Evolutionary conservation across 495 filamentous ascomycete genomes (phyloP).

Genomic region (Hypoxylon fragiforme): DNA sequence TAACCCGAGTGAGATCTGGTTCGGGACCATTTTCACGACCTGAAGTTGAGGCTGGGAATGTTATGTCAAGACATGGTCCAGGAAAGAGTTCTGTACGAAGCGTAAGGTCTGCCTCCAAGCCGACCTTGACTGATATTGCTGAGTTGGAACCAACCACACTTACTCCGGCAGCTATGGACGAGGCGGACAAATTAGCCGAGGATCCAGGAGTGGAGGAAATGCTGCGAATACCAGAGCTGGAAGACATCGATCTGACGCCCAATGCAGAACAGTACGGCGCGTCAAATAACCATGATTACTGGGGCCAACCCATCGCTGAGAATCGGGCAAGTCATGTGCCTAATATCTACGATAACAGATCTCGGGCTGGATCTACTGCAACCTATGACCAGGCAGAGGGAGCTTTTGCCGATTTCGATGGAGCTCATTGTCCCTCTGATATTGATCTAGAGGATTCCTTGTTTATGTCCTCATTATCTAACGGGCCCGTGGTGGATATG

Average conservation of each 20-base stretch:
- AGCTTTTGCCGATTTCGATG: conserved; percentile 91
- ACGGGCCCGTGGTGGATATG: conserved; percentile 17
- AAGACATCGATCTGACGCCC: conserved; percentile 30
- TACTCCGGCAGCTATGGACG: conserved; percentile 50
- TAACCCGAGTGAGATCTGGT: conserved; percentile 59
- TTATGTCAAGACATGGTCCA: conserved; percentile 48
- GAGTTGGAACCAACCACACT: conserved; percentile 50
- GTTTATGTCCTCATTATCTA: conserved; percentile 35
- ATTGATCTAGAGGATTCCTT: conserved; percentile 37
- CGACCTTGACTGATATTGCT: conserved; percentile 50
- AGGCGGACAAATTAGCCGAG: conserved; percentile 45
- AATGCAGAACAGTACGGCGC: conserved; percentile 28
- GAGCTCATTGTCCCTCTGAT: conserved; percentile 73
- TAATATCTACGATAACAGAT: conserved; percentile 29
- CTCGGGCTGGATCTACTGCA: conserved; percentile 62
- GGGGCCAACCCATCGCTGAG: conserved; percentile 32
- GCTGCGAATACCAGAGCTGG: conserved; percentile 22
- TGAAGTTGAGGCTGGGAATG: conserved; percentile 38
- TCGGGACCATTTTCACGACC: conserved; percentile 34
- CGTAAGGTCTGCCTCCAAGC: conserved; percentile 43
- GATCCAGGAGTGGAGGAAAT: conserved; percentile 40
- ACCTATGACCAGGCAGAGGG: conserved; percentile 69
- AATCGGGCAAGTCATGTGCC: conserved; percentile 37
- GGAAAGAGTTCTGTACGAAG: conserved; percentile 52
- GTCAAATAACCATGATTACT: conserved; percentile 29